Base-by-base conservation (phyloP, 2,329 filamentous ascomycete species). In the Ascochyta rabiei region DNA sequence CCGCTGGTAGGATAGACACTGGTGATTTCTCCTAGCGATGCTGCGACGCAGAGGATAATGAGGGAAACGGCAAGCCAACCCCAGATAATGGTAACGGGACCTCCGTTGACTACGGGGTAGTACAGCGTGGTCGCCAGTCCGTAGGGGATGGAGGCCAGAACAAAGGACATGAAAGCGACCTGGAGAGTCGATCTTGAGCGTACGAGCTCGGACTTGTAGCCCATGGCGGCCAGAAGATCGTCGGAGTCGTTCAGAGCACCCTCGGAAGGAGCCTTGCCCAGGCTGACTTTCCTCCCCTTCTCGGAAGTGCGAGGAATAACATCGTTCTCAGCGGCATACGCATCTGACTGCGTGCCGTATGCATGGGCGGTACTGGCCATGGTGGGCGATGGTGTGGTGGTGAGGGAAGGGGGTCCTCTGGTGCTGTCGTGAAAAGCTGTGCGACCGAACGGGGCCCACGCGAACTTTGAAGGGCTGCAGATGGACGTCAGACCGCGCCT, bases 1-100 rank as follows among this genome's bases (percentile, higher is more conserved):
- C 88, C 88, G 45, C 87, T 86, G n/a, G 88, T 91, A 19, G 89
- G 89, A 67, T 89, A 91, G 34, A 90, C 86, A 63, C 85, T 88
- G 55, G 88, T 90, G 68, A 91, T 89, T 76, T 91, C 89, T 61
- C 86, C 86, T 26, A 91, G 81, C 18, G 87, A 89, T 2, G 83
- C 78, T 26, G 89, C 88, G 28, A 91, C 86, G 71, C 87, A 69
- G 63, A 89, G 74, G 64, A 89, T 88, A 72, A 90, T 88, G 53
- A 83, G 60, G n/a, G 86, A 89, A 31, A 90, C 86, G 37, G 78
- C 76, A 28, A 89, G 75, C 86, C 88, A 90, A 37, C 87, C 88
- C 87, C 87, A 90, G 70, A 91, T 86, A 67, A 90, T 85, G 68
- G 85, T 84, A 56, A 85, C 83, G 7, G 87, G 85, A 2, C 88